Conservation (phyloP, 805 yeast genomes). For the Nakazawaea holstii region DNA sequence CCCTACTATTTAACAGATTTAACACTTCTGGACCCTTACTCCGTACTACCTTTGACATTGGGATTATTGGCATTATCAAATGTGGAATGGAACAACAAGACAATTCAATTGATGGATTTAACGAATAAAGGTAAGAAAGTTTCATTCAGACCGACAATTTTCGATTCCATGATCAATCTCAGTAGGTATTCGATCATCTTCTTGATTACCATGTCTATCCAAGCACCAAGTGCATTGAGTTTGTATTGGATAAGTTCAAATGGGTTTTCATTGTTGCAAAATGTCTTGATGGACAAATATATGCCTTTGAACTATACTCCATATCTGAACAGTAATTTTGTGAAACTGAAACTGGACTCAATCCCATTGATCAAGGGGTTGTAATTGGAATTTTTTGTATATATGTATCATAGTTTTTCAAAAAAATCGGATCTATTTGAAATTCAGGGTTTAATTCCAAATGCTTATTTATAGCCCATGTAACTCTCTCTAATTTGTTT, state of each 20-base stretch:
- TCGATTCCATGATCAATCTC: constrained; percentile 61
- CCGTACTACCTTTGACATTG: constrained; percentile 61
- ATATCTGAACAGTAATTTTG: constrained; percentile 16
- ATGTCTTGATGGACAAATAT: constrained; percentile 57
- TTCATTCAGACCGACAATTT: constrained; percentile 47
- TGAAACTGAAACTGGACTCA: constrained; percentile 3
- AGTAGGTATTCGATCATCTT: constrained; percentile 73
- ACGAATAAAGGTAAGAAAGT: constrained; percentile 34
- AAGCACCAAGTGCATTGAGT: constrained; percentile 78
- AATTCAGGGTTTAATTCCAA: constrained; percentile 1
- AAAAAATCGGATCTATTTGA: not conserved
- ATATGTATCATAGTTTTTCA: constrained; percentile 4
- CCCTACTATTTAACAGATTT: constrained; percentile 57
- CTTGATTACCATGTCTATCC: constrained; percentile 78
- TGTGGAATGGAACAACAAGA: constrained; percentile 74
- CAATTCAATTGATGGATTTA: constrained; percentile 47
- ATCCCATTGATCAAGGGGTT: constrained; percentile 8
- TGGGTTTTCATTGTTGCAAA: constrained; percentile 69
- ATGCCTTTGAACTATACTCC: constrained; percentile 57
- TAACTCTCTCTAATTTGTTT: constrained; percentile 9
- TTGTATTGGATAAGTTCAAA: constrained; percentile 93
- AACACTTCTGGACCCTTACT: constrained; percentile 54
- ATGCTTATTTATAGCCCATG: constrained; percentile 9
- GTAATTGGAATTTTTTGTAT: constrained; percentile 2
- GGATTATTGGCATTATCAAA: constrained; percentile 72